These are phyloP conservation scores for Allium cepa DNA, from an alignment of 106 monocot genomes.

Conservation along the genomic window DNA sequence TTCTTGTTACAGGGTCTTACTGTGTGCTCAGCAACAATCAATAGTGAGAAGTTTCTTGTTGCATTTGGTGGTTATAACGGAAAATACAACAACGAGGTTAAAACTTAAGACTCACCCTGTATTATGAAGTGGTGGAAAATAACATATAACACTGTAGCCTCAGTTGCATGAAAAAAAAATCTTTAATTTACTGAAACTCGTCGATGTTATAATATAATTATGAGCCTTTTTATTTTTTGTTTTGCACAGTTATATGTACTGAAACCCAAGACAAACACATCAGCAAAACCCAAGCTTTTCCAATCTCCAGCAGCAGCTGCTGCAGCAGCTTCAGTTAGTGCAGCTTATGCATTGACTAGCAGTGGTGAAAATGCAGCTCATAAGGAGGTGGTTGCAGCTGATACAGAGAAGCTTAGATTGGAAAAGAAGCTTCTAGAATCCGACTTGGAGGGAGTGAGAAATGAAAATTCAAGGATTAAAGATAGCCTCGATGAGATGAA, in stretches of 20 bases:
- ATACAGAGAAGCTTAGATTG: constrained; percentile 18
- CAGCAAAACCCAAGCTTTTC: constrained; percentile 44
- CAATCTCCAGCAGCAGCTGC: constrained; percentile 93
- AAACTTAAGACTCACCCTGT: too few relatives aligned
- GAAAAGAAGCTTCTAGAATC: constrained; percentile 53
- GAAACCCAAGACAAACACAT: constrained; percentile 44
- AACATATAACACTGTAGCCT: too few relatives aligned
- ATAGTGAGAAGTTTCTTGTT: constrained; percentile 64
- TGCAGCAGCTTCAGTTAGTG: constrained; percentile 87
- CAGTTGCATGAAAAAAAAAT: too few relatives aligned
- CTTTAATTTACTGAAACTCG: too few relatives aligned
- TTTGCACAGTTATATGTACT: constrained; percentile 56
- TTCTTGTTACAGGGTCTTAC: constrained; percentile 61
- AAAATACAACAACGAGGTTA: constrained; percentile 85
- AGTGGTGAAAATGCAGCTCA: constrained; percentile 6
- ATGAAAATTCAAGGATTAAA: constrained; percentile 56
- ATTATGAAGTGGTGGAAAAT: too few relatives aligned
- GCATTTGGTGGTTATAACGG: constrained; percentile 99
- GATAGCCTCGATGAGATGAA: constrained; percentile 38
- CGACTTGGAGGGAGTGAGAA: constrained; percentile 43
- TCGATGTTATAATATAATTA: too few relatives aligned
- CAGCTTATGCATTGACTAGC: constrained; percentile 68
- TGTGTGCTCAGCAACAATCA: constrained; percentile 53
- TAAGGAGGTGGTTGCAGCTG: constrained; percentile 10
- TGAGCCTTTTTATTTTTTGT: not conserved